Percentiles rank a stretch among this genome's conserved stretches.
phyloP scores from a whole-genome alignment of 306 rosid species.

The Aeschynomene evenia region DNA sequence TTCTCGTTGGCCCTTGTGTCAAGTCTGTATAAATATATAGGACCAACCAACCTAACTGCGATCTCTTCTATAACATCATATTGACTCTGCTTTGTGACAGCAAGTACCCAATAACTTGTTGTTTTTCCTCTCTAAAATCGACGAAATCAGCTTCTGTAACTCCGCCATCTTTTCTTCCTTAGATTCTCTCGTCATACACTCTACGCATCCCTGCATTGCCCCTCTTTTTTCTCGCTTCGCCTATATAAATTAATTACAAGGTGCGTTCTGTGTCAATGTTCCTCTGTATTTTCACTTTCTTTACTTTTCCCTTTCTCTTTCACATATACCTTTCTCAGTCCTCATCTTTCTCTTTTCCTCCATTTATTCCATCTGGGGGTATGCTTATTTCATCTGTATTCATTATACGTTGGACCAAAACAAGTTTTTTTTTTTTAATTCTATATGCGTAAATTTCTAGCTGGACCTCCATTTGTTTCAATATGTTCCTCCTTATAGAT shows the following conservation, averaged over 20 bases:
- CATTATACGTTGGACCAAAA: background rate
- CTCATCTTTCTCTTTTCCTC: background rate
- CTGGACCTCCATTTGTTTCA: constrained; percentile 7
- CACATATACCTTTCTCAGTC: background rate
- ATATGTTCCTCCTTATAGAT: constrained; percentile 29
- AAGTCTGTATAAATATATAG: background rate
- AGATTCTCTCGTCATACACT: background rate
- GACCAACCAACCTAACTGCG: constrained; percentile 21
- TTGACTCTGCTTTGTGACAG: background rate
- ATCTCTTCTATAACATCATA: constrained; percentile 31
- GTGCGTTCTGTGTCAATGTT: background rate
- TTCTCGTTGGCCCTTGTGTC: background rate
- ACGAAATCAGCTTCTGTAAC: background rate
- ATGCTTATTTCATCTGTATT: constrained; percentile 15
- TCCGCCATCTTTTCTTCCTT: constrained; percentile 23
- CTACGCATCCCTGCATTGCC: background rate
- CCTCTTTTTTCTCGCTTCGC: constrained; percentile 37
- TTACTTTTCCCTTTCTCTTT: background rate
- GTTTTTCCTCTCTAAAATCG: constrained; percentile 1
- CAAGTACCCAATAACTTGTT: background rate
- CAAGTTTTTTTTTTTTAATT: background rate
- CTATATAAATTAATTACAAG: constrained; percentile 17
- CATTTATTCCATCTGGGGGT: constrained; percentile 6
- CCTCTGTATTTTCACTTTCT: background rate
- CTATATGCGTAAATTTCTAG: background rate